Evolutionary conservation across 306 rosid species (phyloP).

Genomic region (Dryas alaskensis): DNA sequence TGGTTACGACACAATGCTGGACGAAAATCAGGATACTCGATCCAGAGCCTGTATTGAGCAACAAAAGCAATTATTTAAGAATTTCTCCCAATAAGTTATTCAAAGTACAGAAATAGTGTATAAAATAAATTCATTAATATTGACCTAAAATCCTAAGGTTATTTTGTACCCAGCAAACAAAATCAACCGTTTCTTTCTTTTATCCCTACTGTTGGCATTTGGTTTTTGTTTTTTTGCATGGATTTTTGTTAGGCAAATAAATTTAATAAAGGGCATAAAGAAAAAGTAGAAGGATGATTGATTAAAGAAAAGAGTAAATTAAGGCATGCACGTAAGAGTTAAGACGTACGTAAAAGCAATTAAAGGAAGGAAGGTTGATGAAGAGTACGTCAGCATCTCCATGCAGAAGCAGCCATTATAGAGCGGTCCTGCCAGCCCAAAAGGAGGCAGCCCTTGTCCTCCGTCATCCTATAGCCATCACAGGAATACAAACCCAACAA

Average conservation of each 20-base stretch:
- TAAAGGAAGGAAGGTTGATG: not conserved
- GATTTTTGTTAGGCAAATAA: not conserved
- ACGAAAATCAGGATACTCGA: conserved; percentile 2
- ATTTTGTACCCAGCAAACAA: not conserved
- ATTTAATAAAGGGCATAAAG: not conserved
- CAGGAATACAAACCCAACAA: conserved; percentile 76
- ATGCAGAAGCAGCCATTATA: conserved; percentile 82
- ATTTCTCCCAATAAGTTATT: not conserved
- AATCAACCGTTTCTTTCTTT: not conserved
- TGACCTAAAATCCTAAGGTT: not conserved
- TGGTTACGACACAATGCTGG: conserved; percentile 19
- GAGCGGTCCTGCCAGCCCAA: conserved; percentile 89
- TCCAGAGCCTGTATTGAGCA: conserved; percentile 2
- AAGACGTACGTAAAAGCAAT: not conserved
- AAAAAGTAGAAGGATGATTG: not conserved
- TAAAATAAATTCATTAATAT: conserved; percentile 3
- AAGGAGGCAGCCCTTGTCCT: conserved; percentile 81
- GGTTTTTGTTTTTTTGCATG: not conserved
- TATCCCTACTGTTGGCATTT: no score
- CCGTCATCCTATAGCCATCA: conserved; percentile 77
- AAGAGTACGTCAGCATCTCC: conserved; percentile 57
- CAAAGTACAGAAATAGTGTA: not conserved
- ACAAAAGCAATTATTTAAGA: not conserved
- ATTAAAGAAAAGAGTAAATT: not conserved
- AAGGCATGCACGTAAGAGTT: not conserved